Base-by-base conservation (phyloP, 768 basidiomycete species). In the Collybia mongolica region DNA sequence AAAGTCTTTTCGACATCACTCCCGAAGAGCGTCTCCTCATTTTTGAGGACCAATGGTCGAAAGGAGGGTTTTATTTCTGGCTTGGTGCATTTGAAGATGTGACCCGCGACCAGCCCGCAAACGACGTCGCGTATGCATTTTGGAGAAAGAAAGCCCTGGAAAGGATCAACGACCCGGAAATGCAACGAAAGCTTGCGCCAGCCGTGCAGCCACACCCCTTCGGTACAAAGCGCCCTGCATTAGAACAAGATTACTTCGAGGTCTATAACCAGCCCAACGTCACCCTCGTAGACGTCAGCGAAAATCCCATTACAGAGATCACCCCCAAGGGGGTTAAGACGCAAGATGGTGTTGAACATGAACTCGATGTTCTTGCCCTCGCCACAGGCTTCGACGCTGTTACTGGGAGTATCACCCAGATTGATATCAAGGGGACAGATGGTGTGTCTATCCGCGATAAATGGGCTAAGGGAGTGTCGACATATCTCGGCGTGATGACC, bases 311-410 rank as follows among this genome's bases (percentile, higher is more conserved):
- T 23, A n/a, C 39, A 1, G 58, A 56, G 29, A 48, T 64, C 22
- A 62, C 59, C 6, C 52, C 43, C 2, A 55, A 53, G 20, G 64
- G 62, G 0, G 52, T 64, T 20, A 56, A 40, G 40, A 62, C 55
- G 6, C 39, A 32, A 12, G 62, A 62, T 43, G 57, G 60, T 11
- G 39, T 44, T 5, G 54, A 56, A 14, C 59, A 59, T 38, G 57
- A 55, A 26, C 44, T 63, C 3, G 62, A 63, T 41, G 53, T 58
- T 6, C 46, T 65, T 3, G 59, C 54, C 6, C 45, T 64, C 1
- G 62, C 63, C 15, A 63, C 62, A 0, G 62, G 64, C 28, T 64
- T 62, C 42, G 60, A 65, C 37, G 55, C 58, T 1, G 46, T 65
- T 12, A 60, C 64, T 0, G 62, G 62, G 5, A 49, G 55, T 6